phyloP scores from a whole-genome alignment of 2,329 filamentous ascomycete genomes.

The Albifimbria verrucaria region DNA sequence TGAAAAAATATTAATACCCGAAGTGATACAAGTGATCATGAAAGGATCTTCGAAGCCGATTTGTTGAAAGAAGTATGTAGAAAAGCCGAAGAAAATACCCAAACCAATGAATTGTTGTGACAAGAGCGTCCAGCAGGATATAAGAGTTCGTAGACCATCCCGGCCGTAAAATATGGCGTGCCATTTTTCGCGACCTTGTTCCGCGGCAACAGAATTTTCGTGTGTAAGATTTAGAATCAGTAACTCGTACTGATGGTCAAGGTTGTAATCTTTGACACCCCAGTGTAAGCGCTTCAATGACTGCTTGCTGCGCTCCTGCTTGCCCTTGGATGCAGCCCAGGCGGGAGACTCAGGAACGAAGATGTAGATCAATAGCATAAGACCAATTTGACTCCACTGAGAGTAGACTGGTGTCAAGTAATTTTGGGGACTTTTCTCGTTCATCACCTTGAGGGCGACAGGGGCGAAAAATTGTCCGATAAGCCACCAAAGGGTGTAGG shows the following conservation, averaged over 20 bases:
- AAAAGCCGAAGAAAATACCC: slow-evolving; percentile 53
- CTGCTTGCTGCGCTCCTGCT: slow-evolving; percentile 16
- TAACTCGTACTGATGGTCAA: slow-evolving; percentile 14
- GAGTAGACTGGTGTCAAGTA: slow-evolving; percentile 37
- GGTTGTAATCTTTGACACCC: slow-evolving; percentile 20
- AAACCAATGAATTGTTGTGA: slow-evolving; percentile 7
- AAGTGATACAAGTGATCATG: slow-evolving; percentile 15
- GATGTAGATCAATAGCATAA: slow-evolving; percentile 33
- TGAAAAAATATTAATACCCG: slow-evolving; percentile 14
- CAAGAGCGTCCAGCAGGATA: slow-evolving; percentile 21
- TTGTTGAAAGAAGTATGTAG: slow-evolving; percentile 39
- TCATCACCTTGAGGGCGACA: slow-evolving; percentile 34
- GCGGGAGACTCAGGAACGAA: slow-evolving; percentile 32
- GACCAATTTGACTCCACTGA: slow-evolving; percentile 39
- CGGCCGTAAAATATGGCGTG: slow-evolving; percentile 24
- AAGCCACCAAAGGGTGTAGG: slow-evolving; percentile 40
- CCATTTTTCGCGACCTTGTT: slow-evolving; percentile 13
- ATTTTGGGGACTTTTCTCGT: slow-evolving; percentile 23
- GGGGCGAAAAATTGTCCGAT: slow-evolving; percentile 37
- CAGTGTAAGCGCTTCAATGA: slow-evolving; percentile 14
- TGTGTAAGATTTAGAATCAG: slow-evolving; percentile 11
- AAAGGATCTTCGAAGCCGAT: slow-evolving; percentile 23
- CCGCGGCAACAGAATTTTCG: slow-evolving; percentile 15
- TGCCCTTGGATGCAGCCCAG: slow-evolving; percentile 26
- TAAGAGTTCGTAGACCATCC: slow-evolving; percentile 22